These are phyloP conservation scores for Backusella psychrophila DNA, from an alignment of 192 early-diverging fungal genomes.

Conservation along the genomic window DNA sequence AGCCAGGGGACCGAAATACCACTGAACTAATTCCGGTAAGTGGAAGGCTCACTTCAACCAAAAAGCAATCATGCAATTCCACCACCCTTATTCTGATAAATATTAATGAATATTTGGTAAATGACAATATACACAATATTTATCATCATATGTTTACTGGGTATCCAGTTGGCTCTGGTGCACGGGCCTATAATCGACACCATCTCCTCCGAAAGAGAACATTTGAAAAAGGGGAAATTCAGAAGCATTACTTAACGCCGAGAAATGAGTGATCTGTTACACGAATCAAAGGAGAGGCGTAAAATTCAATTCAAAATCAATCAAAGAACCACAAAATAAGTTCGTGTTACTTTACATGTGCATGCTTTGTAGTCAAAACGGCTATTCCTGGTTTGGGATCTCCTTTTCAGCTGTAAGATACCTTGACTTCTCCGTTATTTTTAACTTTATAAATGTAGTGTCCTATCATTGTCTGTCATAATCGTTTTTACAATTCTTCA, in stretches of 20 bases:
- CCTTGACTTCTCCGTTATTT: not conserved
- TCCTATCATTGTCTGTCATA: not conserved
- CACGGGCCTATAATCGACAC: not conserved
- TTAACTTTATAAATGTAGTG: not conserved
- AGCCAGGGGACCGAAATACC: not conserved
- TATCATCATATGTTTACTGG: not conserved
- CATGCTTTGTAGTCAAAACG: not conserved
- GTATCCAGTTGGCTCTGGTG: not conserved
- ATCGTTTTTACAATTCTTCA: not conserved
- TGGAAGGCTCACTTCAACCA: not conserved
- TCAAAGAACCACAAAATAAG: not conserved
- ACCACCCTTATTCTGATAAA: not conserved
- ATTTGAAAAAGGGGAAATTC: not conserved
- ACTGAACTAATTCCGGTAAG: not conserved
- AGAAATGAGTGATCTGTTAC: conserved; percentile 4
- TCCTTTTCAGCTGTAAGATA: not conserved
- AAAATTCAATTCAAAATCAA: not conserved
- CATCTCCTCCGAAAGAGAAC: not conserved
- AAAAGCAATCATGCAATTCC: not conserved
- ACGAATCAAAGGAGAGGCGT: not conserved
- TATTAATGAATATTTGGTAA: not conserved
- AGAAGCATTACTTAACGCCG: not conserved
- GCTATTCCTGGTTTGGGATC: not conserved
- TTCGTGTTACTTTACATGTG: not conserved
- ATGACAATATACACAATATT: not conserved